Evolutionary conservation across 192 early-diverging fungal species (phyloP).

Genomic region (Gaertneriomyces semiglobifer): DNA sequence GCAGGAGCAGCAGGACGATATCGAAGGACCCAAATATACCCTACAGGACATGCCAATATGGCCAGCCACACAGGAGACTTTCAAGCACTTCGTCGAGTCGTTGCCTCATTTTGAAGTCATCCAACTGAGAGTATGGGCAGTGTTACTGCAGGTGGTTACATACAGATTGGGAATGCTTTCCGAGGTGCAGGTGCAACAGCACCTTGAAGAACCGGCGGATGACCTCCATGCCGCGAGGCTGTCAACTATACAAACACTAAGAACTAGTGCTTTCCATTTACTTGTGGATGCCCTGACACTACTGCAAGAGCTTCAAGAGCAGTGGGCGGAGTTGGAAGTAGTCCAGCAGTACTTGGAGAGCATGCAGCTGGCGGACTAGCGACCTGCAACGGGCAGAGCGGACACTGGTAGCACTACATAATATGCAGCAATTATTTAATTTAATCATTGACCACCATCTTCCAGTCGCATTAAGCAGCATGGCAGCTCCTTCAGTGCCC

Average conservation of each 20-base stretch:
- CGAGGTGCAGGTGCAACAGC: constrained; percentile 2
- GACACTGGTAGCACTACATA: no score
- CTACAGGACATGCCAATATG: constrained; percentile 4
- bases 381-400: no score
- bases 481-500: no score
- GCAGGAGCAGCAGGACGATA: not conserved
- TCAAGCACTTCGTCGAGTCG: constrained; percentile 3
- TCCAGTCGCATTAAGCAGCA: no score
- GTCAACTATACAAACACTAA: constrained; percentile 15
- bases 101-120: constrained; percentile 23
- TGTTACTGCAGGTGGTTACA: constrained; percentile 21
- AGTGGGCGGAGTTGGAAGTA: constrained; percentile 21
- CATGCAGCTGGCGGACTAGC: constrained; percentile 15
- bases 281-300: constrained; percentile 20
- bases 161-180: constrained; percentile 7
- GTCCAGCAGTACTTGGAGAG: constrained; percentile 32
- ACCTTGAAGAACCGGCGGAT: not conserved
- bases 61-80: constrained; percentile 1
- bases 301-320: constrained; percentile 27
- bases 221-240: not conserved
- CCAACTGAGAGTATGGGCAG: constrained; percentile 20
- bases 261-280: constrained; percentile 21
- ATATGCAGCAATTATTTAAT: no score
- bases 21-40: not conserved
- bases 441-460: no score